Evolutionary conservation across 306 rosid species (phyloP).

Genomic region (Lathyrus oleraceus): DNA sequence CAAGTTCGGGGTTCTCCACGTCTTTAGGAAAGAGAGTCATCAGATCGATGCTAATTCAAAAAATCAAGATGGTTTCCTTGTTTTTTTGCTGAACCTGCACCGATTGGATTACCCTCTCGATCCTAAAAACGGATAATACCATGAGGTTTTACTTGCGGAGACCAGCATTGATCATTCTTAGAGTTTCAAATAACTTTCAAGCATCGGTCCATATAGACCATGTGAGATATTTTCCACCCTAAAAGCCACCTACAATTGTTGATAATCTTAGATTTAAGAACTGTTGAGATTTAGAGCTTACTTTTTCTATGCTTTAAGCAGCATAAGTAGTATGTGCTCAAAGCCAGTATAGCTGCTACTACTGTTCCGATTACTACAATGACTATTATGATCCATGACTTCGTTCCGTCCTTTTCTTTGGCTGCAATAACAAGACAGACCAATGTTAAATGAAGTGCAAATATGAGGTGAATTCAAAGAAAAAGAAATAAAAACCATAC

Average conservation of each 20-base stretch:
- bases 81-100: background rate
- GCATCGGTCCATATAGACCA: background rate
- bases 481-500: constrained; percentile 25
- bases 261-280: background rate
- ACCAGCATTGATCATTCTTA: background rate
- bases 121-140: background rate
- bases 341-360: constrained; percentile 17
- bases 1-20: background rate
- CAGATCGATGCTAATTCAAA: background rate
- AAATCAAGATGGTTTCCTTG: background rate
- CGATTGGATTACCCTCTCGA: background rate
- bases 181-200: background rate
- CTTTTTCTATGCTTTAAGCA: constrained; percentile 35
- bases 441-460: background rate
- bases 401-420: constrained; percentile 6
- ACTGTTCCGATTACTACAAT: constrained; percentile 5
- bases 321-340: constrained; percentile 38
- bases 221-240: background rate
- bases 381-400: constrained; percentile 21
- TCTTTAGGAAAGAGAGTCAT: background rate
- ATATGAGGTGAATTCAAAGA: background rate
- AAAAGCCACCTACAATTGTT: too few species aligned
- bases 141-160: background rate
- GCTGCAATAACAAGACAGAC: constrained; percentile 35
- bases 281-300: constrained; percentile 5